Evolutionary conservation across 202 grass and related monocot species (phyloP), one percentile per base, ranked within the genome.

Genomic region (Digitaria exilis): DNA sequence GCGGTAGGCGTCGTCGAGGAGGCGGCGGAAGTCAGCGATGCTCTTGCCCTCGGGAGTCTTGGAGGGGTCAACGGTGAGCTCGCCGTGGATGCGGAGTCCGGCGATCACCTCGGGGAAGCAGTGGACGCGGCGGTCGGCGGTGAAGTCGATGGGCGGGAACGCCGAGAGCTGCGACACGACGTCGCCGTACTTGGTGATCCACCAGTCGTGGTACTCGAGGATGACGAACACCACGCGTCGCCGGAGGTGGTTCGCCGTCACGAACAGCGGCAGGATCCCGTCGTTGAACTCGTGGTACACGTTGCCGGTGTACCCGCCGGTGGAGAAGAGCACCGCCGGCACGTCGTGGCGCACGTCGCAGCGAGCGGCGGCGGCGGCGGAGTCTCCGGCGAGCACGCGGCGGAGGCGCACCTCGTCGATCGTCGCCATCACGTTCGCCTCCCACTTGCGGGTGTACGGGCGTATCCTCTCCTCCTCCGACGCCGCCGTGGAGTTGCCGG

Each of bases 281-380:
- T 99, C 96, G 85, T 92, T 99, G 89, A 99, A 99, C 85, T 99
- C 96, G 83, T 99, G 96, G 87, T 99, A 99, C 71, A 99, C 91
- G 73, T 99, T 99, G 15, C 96, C 96, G 17, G 96, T 99, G 88
- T 92, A 99, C 8, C 96, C 96, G 15, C 96, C 96, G 14, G 93
- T 92, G 16, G 96, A 99, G 86, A 99, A 94, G 2, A 99, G 70
- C 57, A 99, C 85, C 4, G 91, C 96, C 56, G 96, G 93, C 30
- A 91, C 84, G 61, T 84, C 91, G 79, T 99, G 96, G 19, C 60
- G 56, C 60, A 96, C 93, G 85, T 99, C 96, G 81, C 96, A 99
- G 22, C 26, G 77, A 62, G 79, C 75, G 1, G 80, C 75, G 44
- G 62, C 69, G 35, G 69, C 75, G 6, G n/a, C n/a, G n/a, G n/a